These are phyloP conservation scores for Hemileccinum impolitum DNA, from an alignment of 768 basidiomycete species.

Conservation along the genomic window DNA sequence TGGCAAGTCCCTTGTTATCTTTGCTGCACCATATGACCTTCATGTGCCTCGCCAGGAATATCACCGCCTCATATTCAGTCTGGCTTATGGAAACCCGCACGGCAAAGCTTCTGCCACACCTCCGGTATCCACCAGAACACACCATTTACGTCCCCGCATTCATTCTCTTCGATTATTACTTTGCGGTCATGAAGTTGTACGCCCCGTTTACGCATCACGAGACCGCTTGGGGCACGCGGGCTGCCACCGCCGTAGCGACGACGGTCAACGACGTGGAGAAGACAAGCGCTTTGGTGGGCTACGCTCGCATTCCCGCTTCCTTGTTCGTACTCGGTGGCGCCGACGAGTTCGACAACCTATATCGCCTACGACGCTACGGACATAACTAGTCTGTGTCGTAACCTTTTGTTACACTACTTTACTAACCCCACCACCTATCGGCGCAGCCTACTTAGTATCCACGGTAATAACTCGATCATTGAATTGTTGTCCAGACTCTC, in stretches of 20 bases:
- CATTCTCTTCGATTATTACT: slow-evolving; percentile 91
- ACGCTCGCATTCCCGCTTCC: neutral
- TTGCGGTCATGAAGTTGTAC: slow-evolving; percentile 92
- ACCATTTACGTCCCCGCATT: slow-evolving; percentile 83
- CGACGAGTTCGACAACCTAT: neutral
- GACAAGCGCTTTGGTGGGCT: slow-evolving; percentile 18
- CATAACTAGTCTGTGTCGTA: neutral
- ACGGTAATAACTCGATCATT: too few species aligned
- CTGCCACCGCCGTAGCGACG: slow-evolving; percentile 64
- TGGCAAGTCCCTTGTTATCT: slow-evolving; percentile 49
- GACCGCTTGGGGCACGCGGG: slow-evolving; percentile 95
- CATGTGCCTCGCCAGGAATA: slow-evolving; percentile 48
- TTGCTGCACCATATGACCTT: neutral
- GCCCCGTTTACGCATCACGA: slow-evolving; percentile 89
- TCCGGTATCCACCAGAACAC: slow-evolving; percentile 73
- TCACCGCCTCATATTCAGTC: slow-evolving; percentile 60
- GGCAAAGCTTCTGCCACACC: slow-evolving; percentile 76
- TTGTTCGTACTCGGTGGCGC: neutral
- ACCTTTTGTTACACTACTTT: too few species aligned
- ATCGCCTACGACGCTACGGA: neutral
- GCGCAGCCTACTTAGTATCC: too few species aligned
- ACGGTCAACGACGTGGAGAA: slow-evolving; percentile 16
- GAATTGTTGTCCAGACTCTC: too few species aligned
- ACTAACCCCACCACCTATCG: too few species aligned
- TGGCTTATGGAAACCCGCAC: slow-evolving; percentile 72